Base-by-base conservation (phyloP, 2,329 filamentous ascomycete species). In the Pyrenophora seminiperda region DNA sequence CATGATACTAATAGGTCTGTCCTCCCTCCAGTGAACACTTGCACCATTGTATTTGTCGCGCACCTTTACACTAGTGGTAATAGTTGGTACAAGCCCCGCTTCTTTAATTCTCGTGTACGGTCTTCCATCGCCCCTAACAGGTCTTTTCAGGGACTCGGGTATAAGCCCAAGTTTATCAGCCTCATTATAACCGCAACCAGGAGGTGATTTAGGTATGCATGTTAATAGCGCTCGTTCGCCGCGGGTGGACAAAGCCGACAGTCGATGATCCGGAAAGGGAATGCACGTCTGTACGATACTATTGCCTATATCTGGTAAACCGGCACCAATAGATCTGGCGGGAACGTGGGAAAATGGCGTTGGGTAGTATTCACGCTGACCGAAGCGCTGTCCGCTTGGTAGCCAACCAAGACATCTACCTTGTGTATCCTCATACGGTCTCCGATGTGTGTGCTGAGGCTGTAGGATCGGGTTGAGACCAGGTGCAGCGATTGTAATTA, bases 401-500 rank as follows among this genome's bases (percentile, higher is more conserved):
- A 67, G 41, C 27, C 69, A 75, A 0, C 89, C 89, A 0, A 91
- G 70, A 1, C 72, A 73, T 3, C 67, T 61, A 0, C 58, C 60
- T 3, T 20, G 53, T 0, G 71, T 66, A 0, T 60, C 59, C 0
- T 71, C 55, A 7, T 46, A 50, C 0, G 83, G 83, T 48, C 88
- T 83, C 0, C 81, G 81, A 63, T 93, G 88, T 0, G 88, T 89
- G 0, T 82, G 76, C 0, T 70, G 55, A 0, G 88, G 88, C 2
- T 77, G 74, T 0, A 73, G 65, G 0, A 88, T 82, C 0, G 88
- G 80, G 1, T 66, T 70, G 3, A 83, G 72, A 0, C 84, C 86
- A 0, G 89, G 87, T 0, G 88, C 88, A 1, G 88, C 83, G 53
- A 91, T 87, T 2, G 81, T 76, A 1, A 94, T 77, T 52, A 95